Base-by-base conservation (phyloP, 2,329 filamentous ascomycete genomes). In the Colletotrichum plurivorum region DNA sequence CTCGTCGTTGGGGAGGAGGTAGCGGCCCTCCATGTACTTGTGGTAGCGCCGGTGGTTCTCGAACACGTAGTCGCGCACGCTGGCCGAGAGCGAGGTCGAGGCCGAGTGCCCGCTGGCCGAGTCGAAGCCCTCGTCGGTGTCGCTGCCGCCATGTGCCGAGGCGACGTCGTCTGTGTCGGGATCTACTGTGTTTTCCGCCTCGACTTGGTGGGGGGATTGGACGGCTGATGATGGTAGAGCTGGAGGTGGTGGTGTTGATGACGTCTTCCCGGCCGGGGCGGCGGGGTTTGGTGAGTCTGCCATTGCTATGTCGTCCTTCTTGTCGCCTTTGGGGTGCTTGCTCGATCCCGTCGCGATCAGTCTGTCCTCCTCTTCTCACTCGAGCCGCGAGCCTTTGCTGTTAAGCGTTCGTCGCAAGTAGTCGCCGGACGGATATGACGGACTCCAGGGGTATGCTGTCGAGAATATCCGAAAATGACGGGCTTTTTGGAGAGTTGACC, bases 31-130 rank as follows among this genome's bases (percentile, higher is more conserved):
- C 62, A 81, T 80, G 59, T 82, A 82, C 18, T 78, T 80, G 69
- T 82, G 80, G 52, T 82, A 82, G 1, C 80, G 75, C 43, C 81
- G 69, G 20, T 78, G 77, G 4, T 80, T 83, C 73, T 84, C 81
- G 59, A 82, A 83, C 16, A 69, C 62, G 45, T 69, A 66, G 27
- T 71, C 59, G 45, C 66, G 69, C 45, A 69, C 60, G 56, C 65
- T 69, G 43, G 18, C 48, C 4, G 65, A 65, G 8, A 71, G 25
- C 20, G 66, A 71, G 18, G 62, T 69, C 22, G 62, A 69, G 12
- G 62, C 62, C n/a, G 66, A 69, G 45, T 56, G 22, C 13, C 45
- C 51, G 20, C 62, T 69, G 10, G 36, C 43, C 59, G 59, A 36
- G 22, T 69, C 66, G 49, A 69, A 56, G 13, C 55, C 55, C 4